Base-by-base conservation (phyloP, 225 moss, liverwort and hornwort genomes). In the Bryum argenteum region DNA sequence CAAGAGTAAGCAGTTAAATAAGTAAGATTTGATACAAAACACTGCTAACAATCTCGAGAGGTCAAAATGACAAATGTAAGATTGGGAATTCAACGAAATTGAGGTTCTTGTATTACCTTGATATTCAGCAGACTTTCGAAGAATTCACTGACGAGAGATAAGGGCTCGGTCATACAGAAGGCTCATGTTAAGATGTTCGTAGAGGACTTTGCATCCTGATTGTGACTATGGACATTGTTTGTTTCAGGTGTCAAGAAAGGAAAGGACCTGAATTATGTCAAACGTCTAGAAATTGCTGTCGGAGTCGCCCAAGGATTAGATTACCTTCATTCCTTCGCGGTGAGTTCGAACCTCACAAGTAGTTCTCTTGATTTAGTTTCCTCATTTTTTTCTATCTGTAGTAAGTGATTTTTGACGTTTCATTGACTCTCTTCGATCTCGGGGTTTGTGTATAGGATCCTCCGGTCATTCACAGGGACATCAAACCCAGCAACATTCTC, bases 311-410 rank as follows among this genome's bases (percentile, higher is more conserved):
- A 73, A 65, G 89, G 91, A 59, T 78, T 91, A 64, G 91, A 91
- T 50, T 89, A 91, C 65, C 87, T 94, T 39, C 94, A 94, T 78
- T 83, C 87, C 22, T 90, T 82, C 66, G 91, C 90, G 67, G 89
- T 89, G 75, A 71, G 66, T 67, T 0, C 33, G 33, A 33, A 5
- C 33, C 33, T 33, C 33, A 33, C 33, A 33, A 33, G 33, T 33
- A 33, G 28, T 33, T 33, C 33, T 33, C 33, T 33, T 6, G 33
- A 33, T 33, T 6, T 33, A 33, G 33, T 33, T 33, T 33, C 33
- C 33, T 33, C 33, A 33, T 33, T 6, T 3, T n/a, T 6, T 33
- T 6, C 33, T 5, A 33, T 33, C 33, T 33, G 33, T 33, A 33
- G 7, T 33, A 33, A 33, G n/a, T n/a, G n/a, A 33, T 33, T 33